Conservation (phyloP, 2,329 filamentous ascomycete genomes). For the Pseudophaeomoniella oleicola region DNA sequence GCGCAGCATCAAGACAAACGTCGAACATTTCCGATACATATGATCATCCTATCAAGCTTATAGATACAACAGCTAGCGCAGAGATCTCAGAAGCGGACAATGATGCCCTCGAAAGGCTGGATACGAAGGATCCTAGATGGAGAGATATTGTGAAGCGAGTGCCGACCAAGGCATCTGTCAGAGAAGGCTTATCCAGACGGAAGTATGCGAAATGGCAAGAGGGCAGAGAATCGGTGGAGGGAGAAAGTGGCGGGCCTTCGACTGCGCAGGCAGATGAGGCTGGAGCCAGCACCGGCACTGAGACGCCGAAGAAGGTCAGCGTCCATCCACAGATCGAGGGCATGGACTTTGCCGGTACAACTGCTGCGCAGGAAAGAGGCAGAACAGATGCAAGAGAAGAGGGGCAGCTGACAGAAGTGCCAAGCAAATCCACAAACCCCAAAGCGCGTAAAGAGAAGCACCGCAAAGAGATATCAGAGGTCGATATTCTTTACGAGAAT, state of each 20-base stretch:
- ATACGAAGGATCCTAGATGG: constrained; percentile 5
- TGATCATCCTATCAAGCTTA: constrained; percentile 1
- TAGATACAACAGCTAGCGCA: neutral
- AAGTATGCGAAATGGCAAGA: constrained; percentile 38
- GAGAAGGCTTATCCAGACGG: constrained; percentile 22
- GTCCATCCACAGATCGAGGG: neutral
- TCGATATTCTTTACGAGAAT: constrained; percentile 92
- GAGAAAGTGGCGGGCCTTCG: neutral
- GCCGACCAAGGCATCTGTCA: constrained; percentile 20
- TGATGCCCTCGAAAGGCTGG: neutral
- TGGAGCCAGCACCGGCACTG: constrained; percentile 2
- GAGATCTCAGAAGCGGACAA: constrained; percentile 1
- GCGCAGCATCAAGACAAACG: neutral
- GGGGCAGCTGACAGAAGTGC: neutral
- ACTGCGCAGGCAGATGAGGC: neutral
- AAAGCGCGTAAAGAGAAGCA: constrained; percentile 11
- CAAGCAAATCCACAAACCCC: constrained; percentile 1
- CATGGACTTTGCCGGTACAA: constrained; percentile 1
- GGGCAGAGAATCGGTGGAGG: constrained; percentile 28
- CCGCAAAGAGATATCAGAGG: constrained; percentile 26
- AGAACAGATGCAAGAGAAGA: neutral
- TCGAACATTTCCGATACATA: neutral
- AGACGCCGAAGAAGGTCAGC: constrained; percentile 1
- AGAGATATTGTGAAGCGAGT: constrained; percentile 13
- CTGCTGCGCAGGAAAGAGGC: neutral